Percentiles rank a stretch among this genome's conserved stretches.
Evolutionary conservation across 148 eudicot species (phyloP).

Genomic region (Drosera capensis): DNA sequence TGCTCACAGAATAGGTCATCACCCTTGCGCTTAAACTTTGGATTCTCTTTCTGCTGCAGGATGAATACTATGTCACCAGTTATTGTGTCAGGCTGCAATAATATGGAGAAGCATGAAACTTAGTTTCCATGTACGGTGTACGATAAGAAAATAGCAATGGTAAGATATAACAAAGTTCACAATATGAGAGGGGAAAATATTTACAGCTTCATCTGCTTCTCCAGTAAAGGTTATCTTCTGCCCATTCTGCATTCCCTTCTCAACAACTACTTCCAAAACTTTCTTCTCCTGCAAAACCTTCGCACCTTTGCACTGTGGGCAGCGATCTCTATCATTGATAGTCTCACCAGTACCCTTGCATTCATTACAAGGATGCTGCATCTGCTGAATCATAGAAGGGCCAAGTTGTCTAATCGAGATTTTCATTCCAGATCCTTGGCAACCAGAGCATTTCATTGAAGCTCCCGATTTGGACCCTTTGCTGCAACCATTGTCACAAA

Average conservation of each 20-base stretch:
- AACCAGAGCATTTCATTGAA: slow-evolving; percentile 35
- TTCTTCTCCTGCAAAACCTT: slow-evolving; percentile 38
- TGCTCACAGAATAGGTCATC: slow-evolving; percentile 48
- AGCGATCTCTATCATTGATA: slow-evolving; percentile 29
- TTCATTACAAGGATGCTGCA: slow-evolving; percentile 46
- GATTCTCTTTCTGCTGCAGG: slow-evolving; percentile 46
- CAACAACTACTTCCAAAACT: slow-evolving; percentile 32
- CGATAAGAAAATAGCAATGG: neutral
- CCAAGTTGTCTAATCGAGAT: slow-evolving; percentile 39
- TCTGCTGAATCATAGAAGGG: slow-evolving; percentile 49
- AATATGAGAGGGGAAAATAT: neutral
- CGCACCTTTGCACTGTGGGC: slow-evolving; percentile 39
- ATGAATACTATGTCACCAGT: slow-evolving; percentile 58
- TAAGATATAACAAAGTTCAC: neutral
- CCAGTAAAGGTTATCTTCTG: slow-evolving; percentile 42
- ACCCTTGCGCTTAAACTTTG: slow-evolving; percentile 42
- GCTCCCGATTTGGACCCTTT: slow-evolving; percentile 51
- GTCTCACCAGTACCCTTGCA: slow-evolving; percentile 45
- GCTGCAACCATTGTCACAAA: slow-evolving; percentile 8
- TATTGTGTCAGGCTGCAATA: slow-evolving; percentile 43
- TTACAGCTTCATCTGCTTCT: slow-evolving; percentile 50
- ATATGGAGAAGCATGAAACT: too few species aligned
- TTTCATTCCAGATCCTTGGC: slow-evolving; percentile 45
- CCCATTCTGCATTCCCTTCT: slow-evolving; percentile 44
- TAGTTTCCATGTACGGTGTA: neutral